Percentiles rank a stretch among this genome's conserved stretches.
phyloP scores from a whole-genome alignment of 2,329 filamentous ascomycete species.

The Claviceps sp. region DNA sequence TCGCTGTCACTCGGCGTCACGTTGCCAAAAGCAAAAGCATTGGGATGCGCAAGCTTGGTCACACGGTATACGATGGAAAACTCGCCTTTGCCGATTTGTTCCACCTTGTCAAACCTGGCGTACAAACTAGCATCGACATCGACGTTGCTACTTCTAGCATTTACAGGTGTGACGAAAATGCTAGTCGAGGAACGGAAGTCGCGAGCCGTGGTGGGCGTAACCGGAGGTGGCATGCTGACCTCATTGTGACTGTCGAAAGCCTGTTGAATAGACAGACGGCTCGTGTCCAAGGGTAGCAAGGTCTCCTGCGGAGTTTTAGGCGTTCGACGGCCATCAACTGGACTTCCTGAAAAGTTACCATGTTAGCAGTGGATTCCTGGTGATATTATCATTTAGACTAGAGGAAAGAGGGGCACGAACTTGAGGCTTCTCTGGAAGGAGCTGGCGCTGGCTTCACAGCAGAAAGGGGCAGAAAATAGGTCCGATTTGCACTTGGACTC shows the following conservation, averaged over 20 bases:
- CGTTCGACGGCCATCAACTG: slow-evolving; percentile 44
- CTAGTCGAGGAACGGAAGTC: slow-evolving; percentile 36
- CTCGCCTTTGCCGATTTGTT: slow-evolving; percentile 72
- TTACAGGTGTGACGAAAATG: slow-evolving; percentile 53
- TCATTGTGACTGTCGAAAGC: slow-evolving; percentile 25
- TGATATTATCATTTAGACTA: slow-evolving; percentile 10
- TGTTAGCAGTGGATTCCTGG: not conserved
- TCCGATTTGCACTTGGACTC: slow-evolving; percentile 34
- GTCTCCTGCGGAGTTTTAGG: slow-evolving; percentile 71
- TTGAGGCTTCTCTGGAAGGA: slow-evolving; percentile 25
- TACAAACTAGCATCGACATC: slow-evolving; percentile 59
- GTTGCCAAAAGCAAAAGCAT: slow-evolving; percentile 26
- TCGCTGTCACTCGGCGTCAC: slow-evolving; percentile 32
- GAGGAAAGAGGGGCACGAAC: slow-evolving; percentile 27
- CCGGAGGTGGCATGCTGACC: slow-evolving; percentile 39
- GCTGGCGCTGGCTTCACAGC: slow-evolving; percentile 17
- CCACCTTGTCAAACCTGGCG: slow-evolving; percentile 67
- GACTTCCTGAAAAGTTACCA: slow-evolving; percentile 34
- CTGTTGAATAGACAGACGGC: slow-evolving; percentile 68
- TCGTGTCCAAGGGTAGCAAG: slow-evolving; percentile 65
- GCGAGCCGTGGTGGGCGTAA: slow-evolving; percentile 62
- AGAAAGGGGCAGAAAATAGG: slow-evolving; percentile 28
- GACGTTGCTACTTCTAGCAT: slow-evolving; percentile 55
- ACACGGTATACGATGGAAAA: slow-evolving; percentile 90
- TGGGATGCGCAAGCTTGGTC: slow-evolving; percentile 25